Evolutionary conservation across 2,329 filamentous ascomycete species (phyloP).

Genomic region (Monilinia vaccinii-corymbosi): DNA sequence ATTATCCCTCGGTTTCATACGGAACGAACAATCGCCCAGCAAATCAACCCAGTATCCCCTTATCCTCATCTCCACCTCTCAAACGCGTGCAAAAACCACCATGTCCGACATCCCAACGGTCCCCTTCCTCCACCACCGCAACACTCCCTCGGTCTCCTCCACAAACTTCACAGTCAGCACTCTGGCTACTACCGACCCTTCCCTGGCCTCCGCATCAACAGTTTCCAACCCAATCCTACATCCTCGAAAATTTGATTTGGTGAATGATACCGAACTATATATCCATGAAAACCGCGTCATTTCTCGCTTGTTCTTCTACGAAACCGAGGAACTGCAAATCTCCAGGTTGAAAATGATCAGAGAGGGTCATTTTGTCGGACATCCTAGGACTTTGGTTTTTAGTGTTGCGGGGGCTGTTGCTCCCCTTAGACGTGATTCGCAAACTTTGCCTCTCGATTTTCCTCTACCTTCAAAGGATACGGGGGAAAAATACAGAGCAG

Average conservation of each 20-base stretch:
- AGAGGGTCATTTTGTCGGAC: background rate
- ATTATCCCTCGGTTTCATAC: too few species aligned
- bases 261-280: conserved; percentile 6
- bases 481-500: background rate
- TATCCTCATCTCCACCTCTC: background rate
- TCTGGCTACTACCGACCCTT: background rate
- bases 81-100: background rate
- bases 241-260: conserved; percentile 4
- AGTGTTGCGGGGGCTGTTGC: background rate
- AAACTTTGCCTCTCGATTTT: background rate
- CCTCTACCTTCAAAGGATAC: background rate
- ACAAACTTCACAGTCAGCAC: background rate
- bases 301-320: background rate
- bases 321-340: background rate
- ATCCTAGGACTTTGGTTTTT: conserved; percentile 5
- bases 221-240: background rate
- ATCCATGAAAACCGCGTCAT: conserved; percentile 1
- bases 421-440: background rate
- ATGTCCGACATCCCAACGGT: background rate
- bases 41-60: background rate
- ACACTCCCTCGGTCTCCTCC: background rate
- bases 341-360: background rate
- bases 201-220: background rate
- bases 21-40: background rate
- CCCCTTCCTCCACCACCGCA: background rate